Evolutionary conservation across 2,329 filamentous ascomycete species (phyloP), one percentile per base, ranked within the genome.

Genomic region (Diaporthe destruens): DNA sequence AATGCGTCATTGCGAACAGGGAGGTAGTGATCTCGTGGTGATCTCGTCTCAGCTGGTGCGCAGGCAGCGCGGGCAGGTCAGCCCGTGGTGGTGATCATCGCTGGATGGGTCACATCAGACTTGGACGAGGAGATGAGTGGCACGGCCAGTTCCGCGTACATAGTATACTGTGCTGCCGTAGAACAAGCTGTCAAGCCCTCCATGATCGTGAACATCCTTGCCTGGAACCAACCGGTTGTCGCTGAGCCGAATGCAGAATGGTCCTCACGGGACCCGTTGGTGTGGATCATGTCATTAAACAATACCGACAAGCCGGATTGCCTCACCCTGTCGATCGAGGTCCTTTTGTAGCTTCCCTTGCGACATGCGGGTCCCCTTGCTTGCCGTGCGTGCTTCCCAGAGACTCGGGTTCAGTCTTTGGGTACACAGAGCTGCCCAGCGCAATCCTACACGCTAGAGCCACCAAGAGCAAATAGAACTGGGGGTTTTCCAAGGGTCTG

Each of bases 251-350:
- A 39, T 53, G 47, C 61, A 66, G 61, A 23, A 53, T 66, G 47
- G 47, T 14, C 47, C 51, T 63, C 23, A 66, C 14, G 61, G 61
- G 61, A 66, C 61, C 61, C 61, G 32, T 66, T 49, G 47, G 14
- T 51, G 61, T 66, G 61, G 61, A 49, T 66, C 61, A 20, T 53
- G 44, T 66, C 61, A 66, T 66, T 66, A 18, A 32, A 66, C 61
- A 65, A 36, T 66, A 66, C 47, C 61, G 47, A 66, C 44, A 32
- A 53, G 32, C 61, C 47, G 61, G 61, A 49, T 66, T 66, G 44
- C 61, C 61, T 66, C 61, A 66, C 61, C 61, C 61, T 66, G 61
- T 66, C 61, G 61, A 66, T 66, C 47, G 32, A 6, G 47, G 47
- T 66, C 47, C 61, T 66, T 53, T 66, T 66, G 61, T 53, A 66